Conservation (phyloP, 208 protist genomes). For the Trypanosoma brucei region DNA sequence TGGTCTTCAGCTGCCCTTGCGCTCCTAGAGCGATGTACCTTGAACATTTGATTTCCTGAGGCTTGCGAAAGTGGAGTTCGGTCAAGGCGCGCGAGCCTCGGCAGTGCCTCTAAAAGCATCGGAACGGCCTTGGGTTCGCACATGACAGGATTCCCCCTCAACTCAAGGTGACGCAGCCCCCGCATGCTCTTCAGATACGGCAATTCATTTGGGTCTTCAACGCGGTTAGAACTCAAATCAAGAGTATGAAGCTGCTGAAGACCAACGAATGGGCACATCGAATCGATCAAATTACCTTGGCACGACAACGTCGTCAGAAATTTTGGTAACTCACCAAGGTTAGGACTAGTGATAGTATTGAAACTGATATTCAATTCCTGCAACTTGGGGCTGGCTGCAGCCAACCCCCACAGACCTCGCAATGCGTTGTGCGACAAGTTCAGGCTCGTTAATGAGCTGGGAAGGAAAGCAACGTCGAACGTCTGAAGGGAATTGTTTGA, state of each 20-base stretch:
- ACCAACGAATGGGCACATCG: conserved; percentile 28
- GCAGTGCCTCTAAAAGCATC: conserved; percentile 30
- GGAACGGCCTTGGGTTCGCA: conserved; percentile 10
- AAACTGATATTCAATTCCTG: conserved; percentile 54
- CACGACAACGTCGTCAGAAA: conserved; percentile 38
- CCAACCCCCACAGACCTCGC: conserved; percentile 30
- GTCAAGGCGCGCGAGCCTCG: conserved; percentile 56
- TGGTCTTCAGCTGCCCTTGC: conserved; percentile 1
- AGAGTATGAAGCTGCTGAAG: conserved; percentile 40
- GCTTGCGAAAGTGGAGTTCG: conserved; percentile 65
- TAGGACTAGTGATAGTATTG: conserved; percentile 52
- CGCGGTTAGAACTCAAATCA: conserved; percentile 41
- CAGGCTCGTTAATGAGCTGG: conserved; percentile 35
- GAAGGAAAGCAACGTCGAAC: conserved; percentile 38
- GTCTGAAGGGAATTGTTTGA: conserved; percentile 58
- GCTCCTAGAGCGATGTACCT: conserved; percentile 25
- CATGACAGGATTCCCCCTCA: conserved; percentile 54
- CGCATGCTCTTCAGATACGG: conserved; percentile 27
- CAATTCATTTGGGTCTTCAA: conserved; percentile 33
- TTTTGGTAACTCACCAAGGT: conserved; percentile 29
- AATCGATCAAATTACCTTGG: conserved; percentile 44
- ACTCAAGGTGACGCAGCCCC: conserved; percentile 52
- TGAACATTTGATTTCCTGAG: conserved; percentile 41
- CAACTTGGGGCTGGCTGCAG: conserved; percentile 32
- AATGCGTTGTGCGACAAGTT: conserved; percentile 60